Base-by-base conservation (phyloP, 1,284 basidiomycete genomes). In the Quambalaria eucalypti region DNA sequence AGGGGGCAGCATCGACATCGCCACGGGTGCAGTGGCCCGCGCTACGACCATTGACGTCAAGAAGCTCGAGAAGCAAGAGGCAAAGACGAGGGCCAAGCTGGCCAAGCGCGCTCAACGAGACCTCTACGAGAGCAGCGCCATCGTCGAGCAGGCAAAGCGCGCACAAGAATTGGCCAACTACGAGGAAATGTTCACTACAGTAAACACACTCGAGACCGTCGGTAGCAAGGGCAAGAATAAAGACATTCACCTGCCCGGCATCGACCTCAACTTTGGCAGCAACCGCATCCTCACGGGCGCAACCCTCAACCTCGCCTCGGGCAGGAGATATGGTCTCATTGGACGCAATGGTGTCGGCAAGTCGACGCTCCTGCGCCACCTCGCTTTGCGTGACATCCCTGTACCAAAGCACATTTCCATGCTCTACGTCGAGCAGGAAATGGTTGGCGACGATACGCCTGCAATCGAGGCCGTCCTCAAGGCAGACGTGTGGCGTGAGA, bases 121-220 rank as follows among this genome's bases (percentile, higher is more conserved):
- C 78, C 80, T 96, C 39, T 98, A 96, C 78, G 92, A 97, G 77
- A 91, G 91, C 16, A 92, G 88, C 23, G 97, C 95, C 77, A 80
- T 99, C 30, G 82, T 99, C 56, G 90, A 96, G 74, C 86, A 90
- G 69, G 85, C 89, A 77, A 85, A 87, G 76, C 90, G 90, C 79
- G 21, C n/a, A 46, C 90, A 91, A 80, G 90, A 91, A 80, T 26
- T 46, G 42, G 62, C 93, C 85, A 85, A 85, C 26, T 97, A 97
- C 79, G 92, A 97, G 76, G 93, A 97, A 76, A 86, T 97, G 85
- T 98, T 93, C 79, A 88, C 98, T 87, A 89, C 93, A 81, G 91
- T 98, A 79, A 99, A 99, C 78, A 90, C 95, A 48, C 78, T 99
- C 59, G 90, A 95, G 77, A 84, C 88, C 1, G 83, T 83, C 29